These are phyloP conservation scores for Phytophthora fragariae DNA, from an alignment of 352 stramenopile species.

Conservation along the genomic window DNA sequence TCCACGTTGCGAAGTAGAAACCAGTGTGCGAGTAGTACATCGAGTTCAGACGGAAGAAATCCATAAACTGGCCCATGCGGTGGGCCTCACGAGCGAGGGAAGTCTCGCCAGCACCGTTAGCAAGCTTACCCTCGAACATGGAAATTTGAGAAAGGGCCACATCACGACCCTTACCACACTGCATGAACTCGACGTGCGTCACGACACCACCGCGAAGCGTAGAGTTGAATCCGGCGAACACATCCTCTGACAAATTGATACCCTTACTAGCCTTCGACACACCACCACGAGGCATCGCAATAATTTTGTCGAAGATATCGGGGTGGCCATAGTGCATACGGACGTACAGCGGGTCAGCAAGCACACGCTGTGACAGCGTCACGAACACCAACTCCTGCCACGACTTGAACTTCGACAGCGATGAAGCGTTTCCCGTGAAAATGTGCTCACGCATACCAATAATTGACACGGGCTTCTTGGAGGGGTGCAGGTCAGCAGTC, in stretches of 20 bases:
- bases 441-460: constrained; percentile 89
- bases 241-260: constrained; percentile 86
- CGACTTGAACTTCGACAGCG: constrained; percentile 83
- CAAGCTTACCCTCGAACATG: constrained; percentile 84
- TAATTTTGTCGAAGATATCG: constrained; percentile 85
- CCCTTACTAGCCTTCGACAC: constrained; percentile 83
- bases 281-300: constrained; percentile 72
- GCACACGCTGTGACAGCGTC: constrained; percentile 78
- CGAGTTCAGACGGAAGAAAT: constrained; percentile 85
- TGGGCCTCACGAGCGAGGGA: constrained; percentile 76
- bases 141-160: constrained; percentile 83
- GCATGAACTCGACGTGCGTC: constrained; percentile 83
- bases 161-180: constrained; percentile 85
- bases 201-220: constrained; percentile 73
- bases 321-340: constrained; percentile 88
- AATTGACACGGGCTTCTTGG: constrained; percentile 78
- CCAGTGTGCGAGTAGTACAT: constrained; percentile 89
- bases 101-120: constrained; percentile 79
- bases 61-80: constrained; percentile 83
- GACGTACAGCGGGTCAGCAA: constrained; percentile 76
- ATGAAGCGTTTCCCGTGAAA: constrained; percentile 83
- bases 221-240: constrained; percentile 82
- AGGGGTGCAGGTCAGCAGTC: constrained; percentile 69
- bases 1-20: constrained; percentile 86
- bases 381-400: constrained; percentile 86